Conservation (phyloP, 345 rosid species). For the Anacardium occidentale region DNA sequence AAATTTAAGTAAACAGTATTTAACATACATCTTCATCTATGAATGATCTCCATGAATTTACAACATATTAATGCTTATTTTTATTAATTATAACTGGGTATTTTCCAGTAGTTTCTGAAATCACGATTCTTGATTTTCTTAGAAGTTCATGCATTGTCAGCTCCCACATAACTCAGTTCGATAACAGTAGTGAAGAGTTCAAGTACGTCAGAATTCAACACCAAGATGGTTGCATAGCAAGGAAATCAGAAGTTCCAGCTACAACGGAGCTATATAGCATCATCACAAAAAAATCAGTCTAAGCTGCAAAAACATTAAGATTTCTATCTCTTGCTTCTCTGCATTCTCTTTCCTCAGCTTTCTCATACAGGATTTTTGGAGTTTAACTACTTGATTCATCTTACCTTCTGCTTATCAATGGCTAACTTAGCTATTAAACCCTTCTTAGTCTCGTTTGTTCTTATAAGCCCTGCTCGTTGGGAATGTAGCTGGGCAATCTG, state of each 20-base stretch:
- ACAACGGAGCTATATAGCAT: neutral
- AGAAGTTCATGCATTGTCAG: too few species aligned
- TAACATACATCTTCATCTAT: too few species aligned
- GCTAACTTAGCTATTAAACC: constrained; percentile 39
- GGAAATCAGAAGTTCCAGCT: neutral
- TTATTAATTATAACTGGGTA: too few species aligned
- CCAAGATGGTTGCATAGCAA: neutral
- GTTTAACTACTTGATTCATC: constrained; percentile 61
- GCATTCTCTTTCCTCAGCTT: constrained; percentile 33
- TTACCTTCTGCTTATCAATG: constrained; percentile 48
- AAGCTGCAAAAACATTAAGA: too few species aligned
- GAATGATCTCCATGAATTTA: too few species aligned
- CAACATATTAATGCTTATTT: too few species aligned
- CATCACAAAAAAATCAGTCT: too few species aligned
- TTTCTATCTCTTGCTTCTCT: neutral
- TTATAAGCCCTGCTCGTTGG: constrained; percentile 37
- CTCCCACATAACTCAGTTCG: too few species aligned
- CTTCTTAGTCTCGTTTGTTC: constrained; percentile 37
- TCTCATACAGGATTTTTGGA: constrained; percentile 47
- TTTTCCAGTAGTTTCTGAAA: too few species aligned
- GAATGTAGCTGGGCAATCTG: constrained; percentile 56
- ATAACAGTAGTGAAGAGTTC: too few species aligned
- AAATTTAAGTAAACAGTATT: too few species aligned
- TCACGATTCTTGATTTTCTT: too few species aligned
- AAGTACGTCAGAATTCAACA: neutral